These are phyloP conservation scores for Trichothecium sympodiale DNA, from an alignment of 2,329 filamentous ascomycete species.

Conservation along the genomic window DNA sequence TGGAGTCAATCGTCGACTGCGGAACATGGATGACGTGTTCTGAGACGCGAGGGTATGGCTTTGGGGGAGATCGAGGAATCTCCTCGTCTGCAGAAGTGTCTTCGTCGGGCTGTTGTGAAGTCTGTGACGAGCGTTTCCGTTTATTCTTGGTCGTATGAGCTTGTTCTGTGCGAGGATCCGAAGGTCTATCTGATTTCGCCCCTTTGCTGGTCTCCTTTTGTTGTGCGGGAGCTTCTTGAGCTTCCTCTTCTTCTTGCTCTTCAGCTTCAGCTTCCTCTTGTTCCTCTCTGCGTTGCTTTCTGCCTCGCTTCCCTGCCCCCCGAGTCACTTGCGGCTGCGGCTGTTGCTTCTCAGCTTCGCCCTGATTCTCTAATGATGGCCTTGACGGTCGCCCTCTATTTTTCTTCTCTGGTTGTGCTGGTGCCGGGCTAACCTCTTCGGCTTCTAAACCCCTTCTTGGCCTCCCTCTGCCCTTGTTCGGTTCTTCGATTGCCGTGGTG, in stretches of 20 bases:
- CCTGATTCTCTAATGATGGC: background rate
- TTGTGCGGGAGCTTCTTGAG: constrained; percentile 4
- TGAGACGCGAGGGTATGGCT: constrained; percentile 38
- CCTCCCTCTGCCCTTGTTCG: background rate
- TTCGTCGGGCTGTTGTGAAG: constrained; percentile 7
- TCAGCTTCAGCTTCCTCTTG: too few species aligned
- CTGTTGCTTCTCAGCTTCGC: background rate
- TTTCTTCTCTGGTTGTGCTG: constrained; percentile 4
- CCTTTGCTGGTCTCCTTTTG: constrained; percentile 6
- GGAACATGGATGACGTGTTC: constrained; percentile 42
- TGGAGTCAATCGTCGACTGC: constrained; percentile 54
- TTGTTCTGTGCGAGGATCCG: too few species aligned
- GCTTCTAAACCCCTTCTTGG: background rate
- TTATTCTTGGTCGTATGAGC: constrained; percentile 7
- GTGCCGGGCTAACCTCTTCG: background rate
- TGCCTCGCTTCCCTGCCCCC: too few species aligned
- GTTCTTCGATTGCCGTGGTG: background rate
- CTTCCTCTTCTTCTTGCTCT: too few species aligned
- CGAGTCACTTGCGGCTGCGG: background rate
- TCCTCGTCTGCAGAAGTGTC: constrained; percentile 7
- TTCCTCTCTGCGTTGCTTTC: too few species aligned
- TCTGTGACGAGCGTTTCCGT: constrained; percentile 16
- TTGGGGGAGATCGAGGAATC: constrained; percentile 12
- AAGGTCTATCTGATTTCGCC: too few species aligned
- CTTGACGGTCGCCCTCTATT: constrained; percentile 2